Percentiles rank a stretch among this genome's conserved stretches.
These are phyloP conservation scores for Tylopilus sp. DNA, from an alignment of 1,284 basidiomycete genomes.

Conservation along the genomic window DNA sequence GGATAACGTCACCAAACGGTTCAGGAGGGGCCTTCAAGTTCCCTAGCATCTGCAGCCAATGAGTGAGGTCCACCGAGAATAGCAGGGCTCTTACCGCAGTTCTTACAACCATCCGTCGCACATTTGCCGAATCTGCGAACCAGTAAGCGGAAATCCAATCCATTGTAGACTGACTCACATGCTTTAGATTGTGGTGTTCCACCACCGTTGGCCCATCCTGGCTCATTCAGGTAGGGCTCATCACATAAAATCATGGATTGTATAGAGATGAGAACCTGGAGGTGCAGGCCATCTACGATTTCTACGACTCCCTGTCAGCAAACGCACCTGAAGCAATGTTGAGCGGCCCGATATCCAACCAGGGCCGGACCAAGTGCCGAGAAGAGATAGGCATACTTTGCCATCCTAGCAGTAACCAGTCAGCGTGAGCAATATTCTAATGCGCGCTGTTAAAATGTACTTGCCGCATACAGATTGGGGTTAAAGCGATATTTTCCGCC, in stretches of 20 bases:
- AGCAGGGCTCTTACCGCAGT: conserved; percentile 60
- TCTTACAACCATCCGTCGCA: conserved; percentile 82
- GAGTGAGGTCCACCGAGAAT: conserved; percentile 7
- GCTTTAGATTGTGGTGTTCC: conserved; percentile 71
- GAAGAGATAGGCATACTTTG: conserved; percentile 86
- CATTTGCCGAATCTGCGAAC: conserved; percentile 75
- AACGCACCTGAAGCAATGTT: conserved; percentile 70
- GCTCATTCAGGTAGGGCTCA: conserved; percentile 87
- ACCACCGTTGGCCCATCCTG: conserved; percentile 71
- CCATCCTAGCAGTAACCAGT: conserved; percentile 53
- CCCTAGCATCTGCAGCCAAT: conserved; percentile 66
- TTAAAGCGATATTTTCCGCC: conserved; percentile 88
- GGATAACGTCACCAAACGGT: conserved; percentile 78
- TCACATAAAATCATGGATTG: conserved; percentile 91
- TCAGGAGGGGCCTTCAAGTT: conserved; percentile 79
- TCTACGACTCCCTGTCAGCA: not conserved
- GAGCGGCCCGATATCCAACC: conserved; percentile 87
- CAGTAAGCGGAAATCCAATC: conserved; percentile 6
- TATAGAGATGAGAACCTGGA: conserved; percentile 83
- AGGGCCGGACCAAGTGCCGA: conserved; percentile 90
- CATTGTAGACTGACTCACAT: conserved; percentile 45
- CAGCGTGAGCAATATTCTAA: conserved; percentile 2
- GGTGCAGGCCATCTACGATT: conserved; percentile 3
- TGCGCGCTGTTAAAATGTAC: conserved; percentile 21
- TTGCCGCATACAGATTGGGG: conserved; percentile 84